Conservation (phyloP, 177 flowering plant genomes). For the Vitis hybrid region DNA sequence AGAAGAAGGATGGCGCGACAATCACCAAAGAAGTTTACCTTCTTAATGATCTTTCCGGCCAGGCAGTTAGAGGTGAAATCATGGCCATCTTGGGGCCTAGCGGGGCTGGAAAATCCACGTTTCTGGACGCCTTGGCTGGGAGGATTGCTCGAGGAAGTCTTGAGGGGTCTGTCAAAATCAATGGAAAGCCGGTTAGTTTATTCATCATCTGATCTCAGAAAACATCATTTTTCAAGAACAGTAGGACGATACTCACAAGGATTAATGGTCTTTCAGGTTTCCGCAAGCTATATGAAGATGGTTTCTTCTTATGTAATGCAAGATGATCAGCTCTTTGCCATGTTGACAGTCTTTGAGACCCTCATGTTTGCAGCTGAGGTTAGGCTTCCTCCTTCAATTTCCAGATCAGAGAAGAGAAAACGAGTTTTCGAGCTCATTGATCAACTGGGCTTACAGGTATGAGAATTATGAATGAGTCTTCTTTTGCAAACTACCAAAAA, state of each 20-base stretch:
- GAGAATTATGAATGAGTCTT: not conserved
- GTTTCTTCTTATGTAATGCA: constrained; percentile 86
- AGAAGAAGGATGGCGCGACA: constrained; percentile 74
- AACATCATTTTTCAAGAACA: not conserved
- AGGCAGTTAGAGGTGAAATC: constrained; percentile 68
- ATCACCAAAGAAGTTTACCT: constrained; percentile 68
- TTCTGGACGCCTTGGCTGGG: constrained; percentile 82
- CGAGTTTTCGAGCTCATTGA: constrained; percentile 66
- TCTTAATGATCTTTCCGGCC: constrained; percentile 74
- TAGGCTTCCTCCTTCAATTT: constrained; percentile 70
- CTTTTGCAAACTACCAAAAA: not conserved
- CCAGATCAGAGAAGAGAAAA: constrained; percentile 64
- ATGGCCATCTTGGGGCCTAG: constrained; percentile 86
- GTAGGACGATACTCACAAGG: not conserved
- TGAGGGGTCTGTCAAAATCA: constrained; percentile 68
- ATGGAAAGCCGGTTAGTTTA: constrained; percentile 56
- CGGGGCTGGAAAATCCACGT: constrained; percentile 87
- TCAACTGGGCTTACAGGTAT: constrained; percentile 70
- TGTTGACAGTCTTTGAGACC: constrained; percentile 77
- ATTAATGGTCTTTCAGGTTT: constrained; percentile 40
- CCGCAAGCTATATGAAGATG: constrained; percentile 80
- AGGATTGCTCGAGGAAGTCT: constrained; percentile 78
- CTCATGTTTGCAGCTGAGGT: constrained; percentile 87
- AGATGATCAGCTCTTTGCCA: constrained; percentile 84
- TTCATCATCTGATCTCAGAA: no score